Evolutionary conservation across 2,329 filamentous ascomycete genomes (phyloP), one percentile per base, ranked within the genome.

Genomic region (Chrysoporthe deuterocubensis): DNA sequence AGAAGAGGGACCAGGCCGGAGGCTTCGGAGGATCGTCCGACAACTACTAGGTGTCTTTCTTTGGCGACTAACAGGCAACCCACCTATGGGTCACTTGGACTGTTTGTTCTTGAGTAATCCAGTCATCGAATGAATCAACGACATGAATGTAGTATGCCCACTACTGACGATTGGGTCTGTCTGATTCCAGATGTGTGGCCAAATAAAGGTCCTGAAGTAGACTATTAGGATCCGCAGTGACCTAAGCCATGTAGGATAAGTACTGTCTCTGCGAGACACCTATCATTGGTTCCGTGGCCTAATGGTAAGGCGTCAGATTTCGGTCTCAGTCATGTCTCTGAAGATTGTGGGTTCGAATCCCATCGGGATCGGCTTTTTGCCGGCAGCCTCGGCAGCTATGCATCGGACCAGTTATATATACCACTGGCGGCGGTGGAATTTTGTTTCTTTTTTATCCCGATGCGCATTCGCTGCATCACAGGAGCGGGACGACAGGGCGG

Each of bases 1-100:
- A 77, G 72, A 87, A 84, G 82, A 81, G 86, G 63, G 81, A 82
- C 69, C 77, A 74, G 18, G 76, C 76, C 52, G 78, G 77, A 2
- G 60, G 44, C 43, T 50, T n/a, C 18, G 67, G 26, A 26, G 26
- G 62, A 8, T 62, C 62, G n/a, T 66, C 64, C 4, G 48, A 65
- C 16, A 46, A 67, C n/a, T 69, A 69, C 52, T 69, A 67, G 52
- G 26, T 59, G 32, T 21, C 40, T n/a, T 59, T 6, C 18, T 37
- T 58, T 40, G 32, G 3, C 32, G 54, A 40, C 21, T 57, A 21
- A 2, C 26, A 18, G 34, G 7, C 50, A 40, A 40, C n/a, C n/a
- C 6, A 32, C 50, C 37, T 40, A 32, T 32, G 4, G 50, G n/a
- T 9, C n/a, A 40, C 14, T 18, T 57, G 34, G 54, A 32, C 9